A percentile compares a stretch with the other conserved stretches of the same genome.
Evolutionary conservation across 371 early-diverging fungal species (phyloP).

Genomic region (Mortierella sp.): DNA sequence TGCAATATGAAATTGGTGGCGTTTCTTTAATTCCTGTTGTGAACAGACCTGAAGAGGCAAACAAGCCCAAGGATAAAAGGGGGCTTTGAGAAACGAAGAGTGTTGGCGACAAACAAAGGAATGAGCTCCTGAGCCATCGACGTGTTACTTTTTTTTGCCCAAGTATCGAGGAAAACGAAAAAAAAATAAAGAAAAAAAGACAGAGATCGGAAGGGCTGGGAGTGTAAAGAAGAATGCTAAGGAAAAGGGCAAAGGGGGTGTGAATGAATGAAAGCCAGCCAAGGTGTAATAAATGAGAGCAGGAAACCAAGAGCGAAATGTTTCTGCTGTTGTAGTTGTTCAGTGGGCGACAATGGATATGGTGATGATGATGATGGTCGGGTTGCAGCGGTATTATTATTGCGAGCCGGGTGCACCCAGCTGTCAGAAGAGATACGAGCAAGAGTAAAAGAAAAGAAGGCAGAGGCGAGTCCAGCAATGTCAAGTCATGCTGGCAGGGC

Average conservation of each 20-base stretch:
- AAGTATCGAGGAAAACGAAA: neutral
- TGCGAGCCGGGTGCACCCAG: too few relatives aligned
- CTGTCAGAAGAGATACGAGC: too few relatives aligned
- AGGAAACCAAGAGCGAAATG: conserved; percentile 5
- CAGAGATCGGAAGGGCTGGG: neutral
- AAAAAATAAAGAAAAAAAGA: neutral
- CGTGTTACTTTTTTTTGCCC: neutral
- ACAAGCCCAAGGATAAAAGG: neutral
- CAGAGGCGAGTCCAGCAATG: too few relatives aligned
- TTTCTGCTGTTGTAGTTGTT: neutral
- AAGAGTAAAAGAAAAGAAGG: too few relatives aligned
- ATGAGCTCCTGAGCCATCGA: neutral
- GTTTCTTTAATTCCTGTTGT: neutral
- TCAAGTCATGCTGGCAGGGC: too few relatives aligned
- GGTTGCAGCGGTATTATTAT: neutral
- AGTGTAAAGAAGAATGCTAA: neutral
- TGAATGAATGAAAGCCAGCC: conserved; percentile 4
- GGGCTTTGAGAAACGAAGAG: neutral
- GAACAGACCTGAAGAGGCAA: neutral
- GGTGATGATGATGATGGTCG: neutral
- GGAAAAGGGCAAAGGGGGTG: neutral
- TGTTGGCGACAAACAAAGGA: neutral
- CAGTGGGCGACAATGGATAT: neutral
- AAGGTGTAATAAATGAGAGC: neutral
- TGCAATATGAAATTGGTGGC: conserved; percentile 2